phyloP scores from a whole-genome alignment of 345 rosid species.

The Salix exigua region DNA sequence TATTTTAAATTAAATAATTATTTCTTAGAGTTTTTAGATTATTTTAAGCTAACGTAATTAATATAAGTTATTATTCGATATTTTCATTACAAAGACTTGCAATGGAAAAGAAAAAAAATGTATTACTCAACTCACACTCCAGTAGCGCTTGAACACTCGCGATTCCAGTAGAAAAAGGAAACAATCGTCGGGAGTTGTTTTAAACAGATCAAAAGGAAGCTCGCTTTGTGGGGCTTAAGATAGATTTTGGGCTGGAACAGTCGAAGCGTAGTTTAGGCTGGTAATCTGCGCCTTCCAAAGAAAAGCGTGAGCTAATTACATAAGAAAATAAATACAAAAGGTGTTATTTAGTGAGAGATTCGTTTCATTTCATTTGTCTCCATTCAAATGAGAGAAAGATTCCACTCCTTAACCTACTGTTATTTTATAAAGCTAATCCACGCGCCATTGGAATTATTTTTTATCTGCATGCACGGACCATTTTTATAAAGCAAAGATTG shows the following conservation, averaged over 20 bases:
- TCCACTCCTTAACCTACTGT: constrained; percentile 6
- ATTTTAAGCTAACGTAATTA: background rate
- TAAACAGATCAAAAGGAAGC: background rate
- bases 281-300: constrained; percentile 29
- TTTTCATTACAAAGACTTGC: background rate
- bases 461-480: too few species aligned
- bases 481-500: background rate
- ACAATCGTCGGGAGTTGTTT: constrained; percentile 1
- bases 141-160: background rate
- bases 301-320: constrained; percentile 25
- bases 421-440: too few species aligned
- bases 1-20: too few species aligned
- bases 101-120: background rate
- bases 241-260: background rate
- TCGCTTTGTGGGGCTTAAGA: background rate
- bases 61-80: background rate
- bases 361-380: constrained; percentile 38
- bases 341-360: constrained; percentile 26
- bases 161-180: background rate
- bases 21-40: too few species aligned
- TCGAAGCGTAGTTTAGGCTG: constrained; percentile 23
- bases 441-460: too few species aligned
- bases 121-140: background rate
- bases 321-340: background rate
- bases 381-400: constrained; percentile 33